Conservation (phyloP, 768 basidiomycete genomes). For the Lentinula edodes region DNA sequence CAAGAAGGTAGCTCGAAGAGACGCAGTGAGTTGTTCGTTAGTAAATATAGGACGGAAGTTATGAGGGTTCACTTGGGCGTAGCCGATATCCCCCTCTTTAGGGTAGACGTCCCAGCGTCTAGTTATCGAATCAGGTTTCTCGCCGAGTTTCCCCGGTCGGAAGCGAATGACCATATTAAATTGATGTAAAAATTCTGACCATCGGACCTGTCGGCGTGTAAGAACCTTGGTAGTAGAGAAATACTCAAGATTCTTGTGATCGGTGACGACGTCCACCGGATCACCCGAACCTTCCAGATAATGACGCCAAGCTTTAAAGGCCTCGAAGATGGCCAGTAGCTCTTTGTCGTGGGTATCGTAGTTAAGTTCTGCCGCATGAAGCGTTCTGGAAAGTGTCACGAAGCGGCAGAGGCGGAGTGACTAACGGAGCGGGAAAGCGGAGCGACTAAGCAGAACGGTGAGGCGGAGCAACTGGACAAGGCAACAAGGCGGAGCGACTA, state of each 20-base stretch:
- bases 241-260: neutral
- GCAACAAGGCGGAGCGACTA: too few relatives aligned
- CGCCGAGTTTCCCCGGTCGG: constrained; percentile 9
- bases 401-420: too few relatives aligned
- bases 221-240: neutral
- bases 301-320: neutral
- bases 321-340: neutral
- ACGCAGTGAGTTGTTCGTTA: constrained; percentile 13
- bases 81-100: constrained; percentile 22
- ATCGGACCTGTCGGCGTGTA: neutral
- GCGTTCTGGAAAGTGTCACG: too few relatives aligned
- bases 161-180: neutral
- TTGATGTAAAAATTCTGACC: neutral
- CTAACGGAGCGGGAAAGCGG: too few relatives aligned
- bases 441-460: too few relatives aligned
- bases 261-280: neutral
- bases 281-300: neutral
- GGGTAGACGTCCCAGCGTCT: constrained; percentile 19
- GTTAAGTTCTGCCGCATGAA: neutral
- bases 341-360: neutral
- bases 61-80: constrained; percentile 15
- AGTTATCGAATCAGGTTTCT: constrained; percentile 20
- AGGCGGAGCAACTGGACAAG: too few relatives aligned
- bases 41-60: constrained; percentile 19
- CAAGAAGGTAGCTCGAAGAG: constrained; percentile 13